Evolutionary conservation across 176 grass and related monocot genomes (phyloP).

Genomic region (Musa acuminata): DNA sequence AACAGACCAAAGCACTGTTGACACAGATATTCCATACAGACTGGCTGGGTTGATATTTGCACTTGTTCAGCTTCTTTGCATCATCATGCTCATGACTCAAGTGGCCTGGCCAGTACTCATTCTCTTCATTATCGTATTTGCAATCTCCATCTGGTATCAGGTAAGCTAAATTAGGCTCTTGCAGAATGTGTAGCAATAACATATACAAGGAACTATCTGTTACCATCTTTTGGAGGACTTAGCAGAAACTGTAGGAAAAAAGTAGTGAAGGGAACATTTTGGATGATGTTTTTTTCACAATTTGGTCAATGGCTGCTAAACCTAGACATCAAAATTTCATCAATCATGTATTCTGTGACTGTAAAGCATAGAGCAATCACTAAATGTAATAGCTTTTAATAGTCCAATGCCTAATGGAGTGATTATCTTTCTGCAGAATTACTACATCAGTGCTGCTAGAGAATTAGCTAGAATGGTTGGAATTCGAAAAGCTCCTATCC

Average conservation of each 20-base stretch:
- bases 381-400: not conserved
- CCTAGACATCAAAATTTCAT: too few species aligned
- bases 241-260: not conserved
- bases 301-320: too few species aligned
- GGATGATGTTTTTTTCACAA: too few species aligned
- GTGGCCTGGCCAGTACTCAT: constrained; percentile 80
- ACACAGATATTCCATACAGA: constrained; percentile 90
- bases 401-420: not conserved
- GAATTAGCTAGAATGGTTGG: constrained; percentile 84
- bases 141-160: constrained; percentile 78
- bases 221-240: not conserved
- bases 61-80: constrained; percentile 73
- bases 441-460: constrained; percentile 82
- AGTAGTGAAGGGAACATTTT: too few species aligned
- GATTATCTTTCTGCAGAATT: constrained; percentile 27
- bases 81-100: constrained; percentile 82
- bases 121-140: constrained; percentile 55
- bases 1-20: constrained; percentile 73
- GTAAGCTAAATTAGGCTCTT: constrained; percentile 19
- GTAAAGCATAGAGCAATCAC: not conserved
- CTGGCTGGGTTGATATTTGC: constrained; percentile 76
- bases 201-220: not conserved
- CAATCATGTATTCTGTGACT: too few species aligned
- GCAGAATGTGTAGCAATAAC: not conserved
- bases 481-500: constrained; percentile 76